phyloP scores from a whole-genome alignment of 2,329 filamentous ascomycete species.

The Fusarium begoniae region DNA sequence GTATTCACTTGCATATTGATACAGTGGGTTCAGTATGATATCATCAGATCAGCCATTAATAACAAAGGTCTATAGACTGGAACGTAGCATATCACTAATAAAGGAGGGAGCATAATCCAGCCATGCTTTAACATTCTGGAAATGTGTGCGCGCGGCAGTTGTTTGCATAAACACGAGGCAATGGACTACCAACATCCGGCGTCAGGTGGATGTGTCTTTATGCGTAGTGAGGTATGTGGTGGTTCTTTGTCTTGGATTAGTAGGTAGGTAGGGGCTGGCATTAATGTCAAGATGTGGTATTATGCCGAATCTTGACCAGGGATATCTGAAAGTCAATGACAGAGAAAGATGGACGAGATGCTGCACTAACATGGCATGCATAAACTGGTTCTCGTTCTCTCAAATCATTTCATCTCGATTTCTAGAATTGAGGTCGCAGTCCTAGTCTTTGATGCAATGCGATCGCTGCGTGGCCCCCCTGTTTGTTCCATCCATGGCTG shows the following conservation, averaged over 20 bases:
- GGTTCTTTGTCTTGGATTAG: constrained; percentile 12
- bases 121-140: not conserved
- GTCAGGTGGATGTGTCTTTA: constrained; percentile 32
- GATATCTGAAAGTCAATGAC: not conserved
- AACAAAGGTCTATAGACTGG: not conserved
- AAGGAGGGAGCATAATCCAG: not conserved
- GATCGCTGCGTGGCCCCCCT: constrained; percentile 30
- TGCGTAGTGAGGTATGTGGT: constrained; percentile 19
- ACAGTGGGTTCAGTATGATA: not conserved
- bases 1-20: not conserved
- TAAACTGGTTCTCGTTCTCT: not conserved
- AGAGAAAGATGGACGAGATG: constrained; percentile 4
- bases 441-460: constrained; percentile 22
- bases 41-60: not conserved
- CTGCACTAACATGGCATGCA: constrained; percentile 1
- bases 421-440: constrained; percentile 5
- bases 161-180: constrained; percentile 21
- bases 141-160: not conserved
- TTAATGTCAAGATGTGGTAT: constrained; percentile 4
- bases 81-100: not conserved
- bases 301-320: not conserved
- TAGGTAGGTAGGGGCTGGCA: constrained; percentile 3
- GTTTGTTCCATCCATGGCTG: not conserved
- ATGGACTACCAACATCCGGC: constrained; percentile 5
- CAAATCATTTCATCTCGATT: constrained; percentile 5